A percentile compares a stretch with the other conserved stretches of the same genome.
Evolutionary conservation across 2,329 filamentous ascomycete species (phyloP).

Genomic region (Fusarium pilosicola): DNA sequence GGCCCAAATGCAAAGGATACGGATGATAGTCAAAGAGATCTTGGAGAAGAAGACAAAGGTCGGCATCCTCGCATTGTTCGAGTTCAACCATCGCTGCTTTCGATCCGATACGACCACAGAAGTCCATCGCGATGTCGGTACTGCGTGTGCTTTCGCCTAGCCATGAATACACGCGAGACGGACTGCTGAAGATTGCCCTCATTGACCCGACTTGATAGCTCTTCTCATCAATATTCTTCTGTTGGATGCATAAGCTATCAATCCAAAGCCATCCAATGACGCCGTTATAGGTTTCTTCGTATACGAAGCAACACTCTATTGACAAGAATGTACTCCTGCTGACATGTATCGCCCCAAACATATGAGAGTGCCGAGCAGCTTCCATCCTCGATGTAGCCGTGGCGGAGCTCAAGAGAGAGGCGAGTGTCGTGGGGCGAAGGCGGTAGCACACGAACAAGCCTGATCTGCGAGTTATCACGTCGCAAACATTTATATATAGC

Average conservation of each 20-base stretch:
- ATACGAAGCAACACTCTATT: neutral
- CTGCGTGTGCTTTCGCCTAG: neutral
- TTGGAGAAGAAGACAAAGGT: accelerated
- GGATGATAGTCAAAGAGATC: neutral
- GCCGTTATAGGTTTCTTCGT: neutral
- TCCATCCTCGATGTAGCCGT: neutral
- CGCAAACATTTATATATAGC: neutral
- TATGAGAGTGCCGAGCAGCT: neutral
- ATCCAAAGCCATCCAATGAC: neutral
- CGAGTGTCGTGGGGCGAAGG: accelerated
- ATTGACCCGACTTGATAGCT: neutral
- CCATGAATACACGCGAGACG: neutral
- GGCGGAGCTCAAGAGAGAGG: neutral
- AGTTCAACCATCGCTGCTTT: neutral
- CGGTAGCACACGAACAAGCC: neutral
- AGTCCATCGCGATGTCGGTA: neutral
- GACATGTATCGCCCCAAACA: neutral
- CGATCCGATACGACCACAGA: neutral
- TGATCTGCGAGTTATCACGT: neutral
- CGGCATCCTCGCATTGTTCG: accelerated
- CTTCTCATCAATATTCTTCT: neutral
- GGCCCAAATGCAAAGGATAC: neutral
- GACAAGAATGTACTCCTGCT: neutral
- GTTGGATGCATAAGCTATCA: neutral
- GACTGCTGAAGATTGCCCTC: neutral